These are phyloP conservation scores for Diaporthe capsici DNA, from an alignment of 2,329 filamentous ascomycete species.

Conservation along the genomic window DNA sequence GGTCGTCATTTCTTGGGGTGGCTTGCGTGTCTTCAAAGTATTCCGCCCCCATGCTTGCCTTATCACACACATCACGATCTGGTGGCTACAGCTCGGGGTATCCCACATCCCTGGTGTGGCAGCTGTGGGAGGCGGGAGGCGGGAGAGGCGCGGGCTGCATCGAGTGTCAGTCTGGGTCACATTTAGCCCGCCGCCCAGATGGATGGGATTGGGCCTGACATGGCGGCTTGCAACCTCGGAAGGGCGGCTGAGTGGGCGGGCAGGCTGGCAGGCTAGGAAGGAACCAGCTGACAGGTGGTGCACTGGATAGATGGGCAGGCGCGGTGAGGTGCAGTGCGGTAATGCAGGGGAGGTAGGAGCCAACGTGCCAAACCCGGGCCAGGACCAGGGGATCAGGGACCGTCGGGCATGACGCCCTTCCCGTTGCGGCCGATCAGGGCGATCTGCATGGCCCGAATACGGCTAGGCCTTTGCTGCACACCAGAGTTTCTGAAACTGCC, in stretches of 20 bases:
- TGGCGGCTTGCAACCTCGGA: conserved; percentile 19
- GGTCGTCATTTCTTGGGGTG: not conserved
- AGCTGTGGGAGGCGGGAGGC: not conserved
- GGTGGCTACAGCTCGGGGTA: not conserved
- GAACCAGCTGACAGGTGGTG: not conserved
- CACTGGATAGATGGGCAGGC: not conserved
- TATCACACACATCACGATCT: not conserved
- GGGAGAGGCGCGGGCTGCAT: conserved; percentile 2
- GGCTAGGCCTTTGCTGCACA: not conserved
- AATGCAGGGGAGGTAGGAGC: conserved; percentile 13
- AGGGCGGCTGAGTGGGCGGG: conserved; percentile 5
- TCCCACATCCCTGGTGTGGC: not conserved
- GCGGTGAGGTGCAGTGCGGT: not conserved
- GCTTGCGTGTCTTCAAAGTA: conserved; percentile 4
- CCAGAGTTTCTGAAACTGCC: conserved; percentile 31
- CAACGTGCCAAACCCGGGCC: not conserved
- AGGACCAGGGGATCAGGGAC: conserved; percentile 28
- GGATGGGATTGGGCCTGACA: conserved; percentile 11
- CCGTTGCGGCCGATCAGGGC: conserved; percentile 13
- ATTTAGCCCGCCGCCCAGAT: not conserved
- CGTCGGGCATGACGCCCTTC: conserved; percentile 14
- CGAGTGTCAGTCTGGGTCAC: not conserved
- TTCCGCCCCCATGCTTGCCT: not conserved
- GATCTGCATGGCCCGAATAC: conserved; percentile 22
- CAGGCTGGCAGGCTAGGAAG: not conserved